Evolutionary conservation across 805 yeast species (phyloP).

Genomic region (Barnettozyma vustinii): DNA sequence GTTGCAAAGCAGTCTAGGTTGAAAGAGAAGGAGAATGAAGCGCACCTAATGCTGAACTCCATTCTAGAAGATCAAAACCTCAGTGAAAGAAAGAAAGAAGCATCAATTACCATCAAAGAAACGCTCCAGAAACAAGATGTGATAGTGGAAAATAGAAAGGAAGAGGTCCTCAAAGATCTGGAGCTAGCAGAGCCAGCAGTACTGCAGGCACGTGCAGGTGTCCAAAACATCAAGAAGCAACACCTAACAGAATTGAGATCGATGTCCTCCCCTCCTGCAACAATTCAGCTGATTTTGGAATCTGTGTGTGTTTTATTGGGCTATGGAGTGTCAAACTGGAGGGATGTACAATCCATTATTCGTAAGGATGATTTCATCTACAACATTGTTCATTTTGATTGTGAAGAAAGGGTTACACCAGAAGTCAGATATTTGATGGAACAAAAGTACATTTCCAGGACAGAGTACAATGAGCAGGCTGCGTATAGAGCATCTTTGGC

Average conservation of each 20-base stretch:
- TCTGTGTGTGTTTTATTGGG: slow-evolving; percentile 85
- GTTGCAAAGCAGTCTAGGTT: slow-evolving; percentile 48
- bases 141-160: slow-evolving; percentile 49
- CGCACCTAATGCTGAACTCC: slow-evolving; percentile 60
- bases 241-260: slow-evolving; percentile 86
- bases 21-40: slow-evolving; percentile 55
- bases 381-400: slow-evolving; percentile 70
- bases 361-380: slow-evolving; percentile 85
- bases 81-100: slow-evolving; percentile 85
- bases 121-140: slow-evolving; percentile 64
- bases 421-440: slow-evolving; percentile 55
- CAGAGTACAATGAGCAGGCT: slow-evolving; percentile 62
- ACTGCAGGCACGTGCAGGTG: slow-evolving; percentile 78
- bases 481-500: slow-evolving; percentile 91
- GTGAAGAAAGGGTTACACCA: slow-evolving; percentile 49
- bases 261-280: slow-evolving; percentile 85
- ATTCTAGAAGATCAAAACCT: slow-evolving; percentile 86
- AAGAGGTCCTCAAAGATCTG: slow-evolving; percentile 56
- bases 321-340: slow-evolving; percentile 60
- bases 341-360: slow-evolving; percentile 75
- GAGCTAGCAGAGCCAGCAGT: slow-evolving; percentile 80
- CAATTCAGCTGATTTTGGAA: slow-evolving; percentile 80
- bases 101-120: slow-evolving; percentile 69
- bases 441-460: slow-evolving; percentile 49
- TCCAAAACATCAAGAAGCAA: slow-evolving; percentile 87